Percentiles rank a stretch among this genome's conserved stretches.
Evolutionary conservation across 1,139 yeast genomes (phyloP).

Genomic region (Blastobotrys aristatus): DNA sequence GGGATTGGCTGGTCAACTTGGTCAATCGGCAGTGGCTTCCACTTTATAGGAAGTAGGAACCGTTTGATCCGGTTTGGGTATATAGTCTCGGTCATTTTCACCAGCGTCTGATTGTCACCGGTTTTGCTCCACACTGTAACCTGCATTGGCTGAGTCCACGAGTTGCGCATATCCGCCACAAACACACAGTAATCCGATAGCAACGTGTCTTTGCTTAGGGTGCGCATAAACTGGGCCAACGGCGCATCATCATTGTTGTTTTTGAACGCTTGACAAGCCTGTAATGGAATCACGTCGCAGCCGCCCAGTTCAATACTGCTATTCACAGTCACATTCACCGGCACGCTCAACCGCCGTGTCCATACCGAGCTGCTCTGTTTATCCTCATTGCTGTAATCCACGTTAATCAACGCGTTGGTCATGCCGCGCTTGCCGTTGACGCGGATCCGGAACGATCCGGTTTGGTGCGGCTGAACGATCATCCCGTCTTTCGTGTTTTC

Average conservation of each 20-base stretch:
- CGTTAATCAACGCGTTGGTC: constrained; percentile 55
- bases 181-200: constrained; percentile 55
- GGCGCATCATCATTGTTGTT: constrained; percentile 6
- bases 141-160: constrained; percentile 46
- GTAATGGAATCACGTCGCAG: constrained; percentile 59
- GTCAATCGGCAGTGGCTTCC: constrained; percentile 45
- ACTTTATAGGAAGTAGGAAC: constrained; percentile 61
- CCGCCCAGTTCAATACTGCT: constrained; percentile 71
- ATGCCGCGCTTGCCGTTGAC: constrained; percentile 71
- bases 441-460: constrained; percentile 47
- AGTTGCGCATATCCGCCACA: constrained; percentile 63
- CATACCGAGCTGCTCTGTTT: constrained; percentile 29
- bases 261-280: constrained; percentile 17
- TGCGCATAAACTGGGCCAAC: constrained; percentile 16
- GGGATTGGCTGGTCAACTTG: constrained; percentile 57
- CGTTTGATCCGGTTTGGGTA: constrained; percentile 53
- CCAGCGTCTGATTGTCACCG: constrained; percentile 21
- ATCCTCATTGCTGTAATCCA: constrained; percentile 53
- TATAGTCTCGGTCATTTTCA: constrained; percentile 31
- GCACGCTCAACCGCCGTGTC: constrained; percentile 55
- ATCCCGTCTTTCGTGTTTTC: constrained; percentile 18
- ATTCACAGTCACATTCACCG: constrained; percentile 61
- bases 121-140: constrained; percentile 37
- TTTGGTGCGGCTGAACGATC: constrained; percentile 26
- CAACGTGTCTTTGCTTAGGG: constrained; percentile 22